Evolutionary conservation across 1,284 basidiomycete genomes (phyloP), one percentile per base, ranked within the genome.

Genomic region (Sporisorium exsertum): DNA sequence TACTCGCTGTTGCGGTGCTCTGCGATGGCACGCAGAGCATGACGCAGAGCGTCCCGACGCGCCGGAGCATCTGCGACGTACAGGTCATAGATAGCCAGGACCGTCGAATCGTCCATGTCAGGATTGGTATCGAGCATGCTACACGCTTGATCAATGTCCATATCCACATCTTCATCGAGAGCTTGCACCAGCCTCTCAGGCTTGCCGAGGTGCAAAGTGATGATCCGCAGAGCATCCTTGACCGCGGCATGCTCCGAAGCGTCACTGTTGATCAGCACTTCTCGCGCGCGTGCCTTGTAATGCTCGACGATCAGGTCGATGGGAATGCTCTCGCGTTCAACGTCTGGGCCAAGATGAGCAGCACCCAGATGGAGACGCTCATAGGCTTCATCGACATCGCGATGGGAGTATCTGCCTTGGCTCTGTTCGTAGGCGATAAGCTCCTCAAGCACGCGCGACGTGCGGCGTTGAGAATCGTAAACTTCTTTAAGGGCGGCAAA

Each of bases 61-160:
- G 69, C 69, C 0, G 83, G 78, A 6, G 81, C 74, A 78, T 95
- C 94, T 20, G 90, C 89, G 15, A 93, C 86, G 92, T 94, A 83
- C 9, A 95, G 89, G 50, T 88, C 86, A 81, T 89, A 94, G 10
- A 94, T 88, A 2, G 90, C 91, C 58, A 93, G 88, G 35, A 95
- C 82, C 88, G 93, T 91, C 13, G 87, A 86, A 60, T 95, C 94
- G 56, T 93, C 92, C 8, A 91, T 88, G 16, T 91, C 91, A 54
- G 87, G 86, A 8, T 91, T 90, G 43, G 92, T 88, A 72, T 92
- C 92, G 47, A 95, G 87, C 45, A 91, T 90, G 59, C 88, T 87
- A 81, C 92, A 94, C 26, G 94, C 94, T 75, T 89, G 88, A 43
- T 90, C 89, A 7, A 91, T 89, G 47, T 90, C 91, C 89, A 94